These are phyloP conservation scores for Blastobotrys attinorum DNA, from an alignment of 805 yeast genomes.

Conservation along the genomic window DNA sequence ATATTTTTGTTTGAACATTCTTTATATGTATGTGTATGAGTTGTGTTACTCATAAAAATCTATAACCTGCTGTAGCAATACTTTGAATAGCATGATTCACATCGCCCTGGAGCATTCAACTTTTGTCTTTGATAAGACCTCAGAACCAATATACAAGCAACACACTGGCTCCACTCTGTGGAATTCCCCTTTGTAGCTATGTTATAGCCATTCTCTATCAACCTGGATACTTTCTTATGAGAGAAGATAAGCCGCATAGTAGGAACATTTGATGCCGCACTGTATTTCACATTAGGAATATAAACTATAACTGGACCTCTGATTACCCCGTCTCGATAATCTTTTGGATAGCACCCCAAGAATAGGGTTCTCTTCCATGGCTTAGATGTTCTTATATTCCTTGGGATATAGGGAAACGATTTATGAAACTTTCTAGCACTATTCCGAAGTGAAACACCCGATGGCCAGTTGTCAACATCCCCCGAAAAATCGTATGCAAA, in stretches of 20 bases:
- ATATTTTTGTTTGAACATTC: too few relatives aligned
- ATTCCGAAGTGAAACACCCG: background rate
- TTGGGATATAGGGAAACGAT: constrained; percentile 21
- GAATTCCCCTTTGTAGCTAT: constrained; percentile 59
- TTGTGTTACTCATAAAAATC: too few relatives aligned
- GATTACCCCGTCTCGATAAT: constrained; percentile 27
- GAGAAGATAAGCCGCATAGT: constrained; percentile 61
- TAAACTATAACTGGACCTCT: constrained; percentile 72
- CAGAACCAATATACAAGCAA: constrained; percentile 79
- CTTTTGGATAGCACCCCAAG: constrained; percentile 64
- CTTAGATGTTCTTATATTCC: background rate
- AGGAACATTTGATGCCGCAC: constrained; percentile 58
- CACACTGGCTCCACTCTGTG: constrained; percentile 67
- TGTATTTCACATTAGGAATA: constrained; percentile 62
- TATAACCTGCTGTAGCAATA: constrained; percentile 75
- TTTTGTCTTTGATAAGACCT: constrained; percentile 69
- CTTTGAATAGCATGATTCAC: constrained; percentile 59
- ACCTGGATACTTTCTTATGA: constrained; percentile 46
- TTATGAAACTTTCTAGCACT: background rate
- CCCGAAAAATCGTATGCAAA: constrained; percentile 40
- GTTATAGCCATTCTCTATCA: constrained; percentile 73
- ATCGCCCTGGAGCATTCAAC: constrained; percentile 56
- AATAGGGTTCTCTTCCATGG: constrained; percentile 45
- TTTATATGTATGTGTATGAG: too few relatives aligned
- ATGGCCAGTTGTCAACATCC: constrained; percentile 24